Evolutionary conservation across 305 asterid species (phyloP).

Genomic region (Solanum hybrid): DNA sequence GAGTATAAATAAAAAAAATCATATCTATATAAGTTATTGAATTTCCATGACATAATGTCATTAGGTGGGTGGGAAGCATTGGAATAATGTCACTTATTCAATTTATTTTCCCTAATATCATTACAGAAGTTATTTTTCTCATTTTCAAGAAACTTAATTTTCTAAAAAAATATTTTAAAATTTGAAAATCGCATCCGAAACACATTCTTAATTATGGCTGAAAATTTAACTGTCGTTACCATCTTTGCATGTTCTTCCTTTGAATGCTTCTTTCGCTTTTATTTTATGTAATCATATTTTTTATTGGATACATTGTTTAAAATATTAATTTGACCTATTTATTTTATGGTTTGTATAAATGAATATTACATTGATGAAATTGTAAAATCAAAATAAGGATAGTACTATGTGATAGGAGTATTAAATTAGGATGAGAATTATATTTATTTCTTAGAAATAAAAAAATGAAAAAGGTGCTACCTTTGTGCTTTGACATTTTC

Average conservation of each 20-base stretch:
- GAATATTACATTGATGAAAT: neutral
- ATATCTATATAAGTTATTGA: too few relatives aligned
- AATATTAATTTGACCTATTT: neutral
- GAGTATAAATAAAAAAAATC: too few relatives aligned
- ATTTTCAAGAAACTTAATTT: neutral
- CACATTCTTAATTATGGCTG: neutral
- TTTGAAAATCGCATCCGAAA: neutral
- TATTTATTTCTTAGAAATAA: neutral
- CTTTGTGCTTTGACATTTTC: neutral
- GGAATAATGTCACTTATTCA: neutral
- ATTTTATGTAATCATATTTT: neutral
- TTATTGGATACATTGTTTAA: neutral
- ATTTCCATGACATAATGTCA: too few relatives aligned
- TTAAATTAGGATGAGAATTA: neutral
- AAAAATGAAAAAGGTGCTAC: neutral
- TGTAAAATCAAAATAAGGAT: neutral
- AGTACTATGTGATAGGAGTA: neutral
- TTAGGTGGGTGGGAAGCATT: too few relatives aligned
- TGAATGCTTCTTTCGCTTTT: neutral
- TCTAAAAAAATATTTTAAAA: neutral
- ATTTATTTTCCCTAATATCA: neutral
- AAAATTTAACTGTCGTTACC: neutral
- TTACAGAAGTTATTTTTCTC: neutral
- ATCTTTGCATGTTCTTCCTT: neutral
- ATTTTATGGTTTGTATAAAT: neutral